Percentiles rank a stretch among this genome's conserved stretches.
Conservation (phyloP, 1,284 basidiomycete species). For the Athelia sp. region DNA sequence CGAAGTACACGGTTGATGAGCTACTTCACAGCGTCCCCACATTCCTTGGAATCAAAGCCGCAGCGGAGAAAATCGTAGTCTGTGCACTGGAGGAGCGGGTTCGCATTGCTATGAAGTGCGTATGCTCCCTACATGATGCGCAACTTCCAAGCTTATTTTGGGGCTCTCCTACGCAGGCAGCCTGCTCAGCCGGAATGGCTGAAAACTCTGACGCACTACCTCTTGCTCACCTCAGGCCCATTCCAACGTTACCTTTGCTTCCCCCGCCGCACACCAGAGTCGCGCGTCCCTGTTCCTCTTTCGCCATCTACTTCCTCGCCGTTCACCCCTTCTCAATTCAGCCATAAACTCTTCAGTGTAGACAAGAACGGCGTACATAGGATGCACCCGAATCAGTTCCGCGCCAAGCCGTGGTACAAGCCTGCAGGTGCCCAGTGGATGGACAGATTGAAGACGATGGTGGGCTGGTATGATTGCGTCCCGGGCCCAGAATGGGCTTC, state of each 20-base stretch:
- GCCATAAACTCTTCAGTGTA: not conserved
- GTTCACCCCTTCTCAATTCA: constrained; percentile 1
- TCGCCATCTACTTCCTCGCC: too few relatives aligned
- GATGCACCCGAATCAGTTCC: constrained; percentile 17
- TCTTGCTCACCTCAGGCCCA: constrained; percentile 20
- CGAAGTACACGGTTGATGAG: constrained; percentile 30
- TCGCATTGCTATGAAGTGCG: constrained; percentile 39
- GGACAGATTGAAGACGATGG: constrained; percentile 16
- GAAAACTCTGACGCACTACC: constrained; percentile 16
- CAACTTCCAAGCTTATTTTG: too few relatives aligned
- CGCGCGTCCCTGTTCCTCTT: constrained; percentile 11
- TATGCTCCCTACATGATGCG: constrained; percentile 8
- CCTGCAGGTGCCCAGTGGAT: constrained; percentile 17
- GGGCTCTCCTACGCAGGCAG: constrained; percentile 21
- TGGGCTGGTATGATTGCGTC: too few relatives aligned
- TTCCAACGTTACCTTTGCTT: constrained; percentile 30
- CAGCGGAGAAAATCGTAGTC: constrained; percentile 24
- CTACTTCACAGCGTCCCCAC: constrained; percentile 31
- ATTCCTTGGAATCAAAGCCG: constrained; percentile 27
- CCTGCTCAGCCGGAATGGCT: constrained; percentile 26
- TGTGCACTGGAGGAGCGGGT: constrained; percentile 34
- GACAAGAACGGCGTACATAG: not conserved
- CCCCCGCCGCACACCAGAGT: constrained; percentile 21
- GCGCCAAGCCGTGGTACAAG: constrained; percentile 39
- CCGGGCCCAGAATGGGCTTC: too few relatives aligned